Evolutionary conservation across 192 early-diverging fungal species (phyloP), one percentile per base, ranked within the genome.

Genomic region (Coemansia sp.): DNA sequence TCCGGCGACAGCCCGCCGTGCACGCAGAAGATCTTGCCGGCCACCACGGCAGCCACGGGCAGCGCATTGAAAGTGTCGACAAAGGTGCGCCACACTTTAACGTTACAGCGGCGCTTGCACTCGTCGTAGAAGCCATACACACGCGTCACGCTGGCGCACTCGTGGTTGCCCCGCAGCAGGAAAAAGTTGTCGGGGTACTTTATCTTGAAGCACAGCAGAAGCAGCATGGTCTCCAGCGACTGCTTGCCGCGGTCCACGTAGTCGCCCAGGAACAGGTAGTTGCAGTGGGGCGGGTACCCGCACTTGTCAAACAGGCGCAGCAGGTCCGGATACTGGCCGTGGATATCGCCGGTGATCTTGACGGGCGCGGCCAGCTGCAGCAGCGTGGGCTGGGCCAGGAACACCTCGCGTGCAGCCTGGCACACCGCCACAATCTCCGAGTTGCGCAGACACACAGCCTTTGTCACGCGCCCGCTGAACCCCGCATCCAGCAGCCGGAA

Each of bases 221-320:
- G 70, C 23, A 94, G 77, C 58, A 98, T 95, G 16, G 93, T 98
- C 74, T 98, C 96, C 40, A 98, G 82, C 58, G 87, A 89, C 79
- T 93, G 89, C 73, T 95, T 96, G 58, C 96, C 96, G 28, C 96
- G 87, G 81, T 98, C 96, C 6, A 98, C 96, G 81, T 98, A 98
- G 74, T 98, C 96, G 22, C 94, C 92, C 19, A 97, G 51, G 62
- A 95, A 98, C 57, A 95, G 76, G 75, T 94, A 98, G 81, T 97
- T 97, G 62, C 91, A 83, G 23, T 81, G 66, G 0, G 93, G 93
- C 27, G 96, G 96, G 67, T 92, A 95, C 19, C 96, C 96, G 67
- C 91, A 88, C 85, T 89, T 86, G 67, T 95, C 94, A 75, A 98
- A 97, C 60, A 96, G 78, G 23, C 94, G 85, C 38, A 97, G 75